Conservation (phyloP, 306 rosid genomes). For the Quercus ilex region DNA sequence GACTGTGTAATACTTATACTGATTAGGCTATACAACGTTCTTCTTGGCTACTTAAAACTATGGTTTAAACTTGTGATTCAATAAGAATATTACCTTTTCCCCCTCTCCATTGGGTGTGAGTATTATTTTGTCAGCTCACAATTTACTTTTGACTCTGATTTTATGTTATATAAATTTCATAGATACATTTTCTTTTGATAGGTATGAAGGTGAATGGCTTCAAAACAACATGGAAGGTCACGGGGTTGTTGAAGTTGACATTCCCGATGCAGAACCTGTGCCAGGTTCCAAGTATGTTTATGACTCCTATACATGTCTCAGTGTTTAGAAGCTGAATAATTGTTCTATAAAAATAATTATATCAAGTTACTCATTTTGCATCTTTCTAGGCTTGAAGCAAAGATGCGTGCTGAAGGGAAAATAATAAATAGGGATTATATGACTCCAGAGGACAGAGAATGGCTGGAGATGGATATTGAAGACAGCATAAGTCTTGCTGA, state of each 20-base stretch:
- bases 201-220: slow-evolving; percentile 99
- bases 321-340: slow-evolving; percentile 6
- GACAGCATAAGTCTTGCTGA: slow-evolving; percentile 60
- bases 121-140: slow-evolving; percentile 3
- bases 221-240: slow-evolving; percentile 88
- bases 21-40: not conserved
- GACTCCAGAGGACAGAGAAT: slow-evolving; percentile 73
- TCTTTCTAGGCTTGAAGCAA: slow-evolving; percentile 67
- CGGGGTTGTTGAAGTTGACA: slow-evolving; percentile 90
- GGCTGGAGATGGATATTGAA: slow-evolving; percentile 97
- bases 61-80: not conserved
- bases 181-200: slow-evolving; percentile 26
- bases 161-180: slow-evolving; percentile 10
- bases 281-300: slow-evolving; percentile 87
- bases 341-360: slow-evolving; percentile 16
- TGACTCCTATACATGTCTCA: slow-evolving; percentile 14
- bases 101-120: not conserved
- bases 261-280: slow-evolving; percentile 78
- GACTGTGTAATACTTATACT: not conserved
- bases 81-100: not conserved
- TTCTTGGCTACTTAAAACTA: not conserved
- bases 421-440: slow-evolving; percentile 72
- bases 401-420: slow-evolving; percentile 88
- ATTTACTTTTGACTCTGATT: slow-evolving; percentile 13
- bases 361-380: slow-evolving; percentile 21